Base-by-base conservation (phyloP, 2,329 filamentous ascomycete genomes). In the Thielaviopsis cerberus region DNA sequence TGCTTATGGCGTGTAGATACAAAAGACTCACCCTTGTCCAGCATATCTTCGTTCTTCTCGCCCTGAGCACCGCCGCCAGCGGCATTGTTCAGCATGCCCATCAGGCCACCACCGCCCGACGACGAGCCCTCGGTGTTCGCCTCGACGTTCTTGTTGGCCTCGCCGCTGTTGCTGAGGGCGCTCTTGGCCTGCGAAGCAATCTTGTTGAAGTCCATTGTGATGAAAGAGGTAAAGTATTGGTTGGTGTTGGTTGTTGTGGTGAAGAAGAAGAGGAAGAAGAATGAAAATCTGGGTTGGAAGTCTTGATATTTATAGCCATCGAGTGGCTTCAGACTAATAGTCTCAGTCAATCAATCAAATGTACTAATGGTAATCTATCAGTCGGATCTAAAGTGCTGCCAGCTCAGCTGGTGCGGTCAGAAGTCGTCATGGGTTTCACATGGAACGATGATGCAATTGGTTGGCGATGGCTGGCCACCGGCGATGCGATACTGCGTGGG, bases 11-110 rank as follows among this genome's bases (percentile, higher is more conserved):
- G 23, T 22, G 15, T 26, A 26, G 13, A 23, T 13, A 20, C 27
- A 51, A 3, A 8, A 11, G 4, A 61, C 61, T 24, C 62, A 88
- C 86, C 83, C 73, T 92, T 92, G 73, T 92, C 87, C 56, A 92
- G 78, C n/a, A 69, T 72, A 66, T 91, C 86, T 70, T 92, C 86
- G 64, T 89, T 85, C 78, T 88, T 83, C 77, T 91, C 87, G 67
- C 83, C 81, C 69, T 86, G 74, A 34, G 71, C 71, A 41, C 87
- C 87, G 57, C 87, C 87, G 37, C 87, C 87, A 22, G 83, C 84
- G 63, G 82, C 75, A 59, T 71, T 67, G 73, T 91, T 87, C 61
- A 90, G 56, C 73, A 86, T 88, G 71, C 83, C 77, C 67, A 80
- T 76, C 63, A 89, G 68, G 61, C 82, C 80, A 61, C 77, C 73